Base-by-base conservation (phyloP, 306 rosid genomes). In the Inga leiocalycina region DNA sequence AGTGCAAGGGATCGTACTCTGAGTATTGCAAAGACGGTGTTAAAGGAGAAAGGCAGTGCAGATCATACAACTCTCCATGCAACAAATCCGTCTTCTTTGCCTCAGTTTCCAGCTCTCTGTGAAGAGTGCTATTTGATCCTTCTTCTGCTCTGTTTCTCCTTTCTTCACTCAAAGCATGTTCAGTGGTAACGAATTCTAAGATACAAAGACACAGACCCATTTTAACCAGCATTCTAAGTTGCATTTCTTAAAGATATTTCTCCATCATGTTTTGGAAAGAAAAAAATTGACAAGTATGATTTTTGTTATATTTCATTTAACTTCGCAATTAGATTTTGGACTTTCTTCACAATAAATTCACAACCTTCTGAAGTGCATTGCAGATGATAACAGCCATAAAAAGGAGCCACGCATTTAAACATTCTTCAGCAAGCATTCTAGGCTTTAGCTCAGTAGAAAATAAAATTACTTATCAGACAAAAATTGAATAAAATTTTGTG, bases 1-100 rank as follows among this genome's bases (percentile, higher is more conserved):
- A 48, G 52, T 30, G 69, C 68, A 56, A 17, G 54, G 51, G 82
- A 52, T 48, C 87, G 78, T 87, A 91, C 93, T 78, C 82, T 9
- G 85, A 86, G 76, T 74, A 75, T 51, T 77, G 87, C 57, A 88
- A 78, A 22, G 89, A 78, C 37, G 91, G 91, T 5, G 91, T 81
- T 74, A 76, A 22, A 20, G 89, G 91, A 9, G 86, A 62, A 81
- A 87, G 71, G 88, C 46, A 59, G 48, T 52, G 91, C 14, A 52
- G 73, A 79, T 77, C 71, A 56, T 27, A 35, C 35, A 54, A 68
- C 67, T 84, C 90, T 24, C 78, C 34, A 46, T 41, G 32, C 24
- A 62, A 72, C 48, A 74, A 45, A 75, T 86, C 79, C 80, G 43
- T 70, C 67, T 74, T 61, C 68, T 72, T 46, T 81, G 82, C 85